Evolutionary conservation across 2,329 filamentous ascomycete species (phyloP), one percentile per base, ranked within the genome.

Genomic region (Allantophomopsis cytisporea): DNA sequence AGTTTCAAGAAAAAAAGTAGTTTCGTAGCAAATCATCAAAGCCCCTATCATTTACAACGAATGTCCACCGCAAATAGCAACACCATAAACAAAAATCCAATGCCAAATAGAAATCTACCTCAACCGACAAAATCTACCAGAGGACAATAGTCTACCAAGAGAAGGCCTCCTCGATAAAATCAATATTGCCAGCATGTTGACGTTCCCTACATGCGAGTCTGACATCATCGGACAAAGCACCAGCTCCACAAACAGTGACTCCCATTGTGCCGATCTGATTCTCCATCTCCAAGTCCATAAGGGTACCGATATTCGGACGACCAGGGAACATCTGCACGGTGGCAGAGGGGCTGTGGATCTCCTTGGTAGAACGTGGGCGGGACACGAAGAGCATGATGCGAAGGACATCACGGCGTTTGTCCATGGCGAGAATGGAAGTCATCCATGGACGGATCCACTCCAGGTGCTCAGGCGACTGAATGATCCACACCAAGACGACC

Each of bases 301-400:
- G 65, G 1, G 80, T 81, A 46, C 79, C 71, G 39, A 85, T 76
- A 55, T 86, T 84, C 14, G 81, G 81, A 49, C 81, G 69, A 13
- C 83, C 83, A 4, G 83, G 83, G 66, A 86, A 86, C 83, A 88
- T 88, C 56, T 87, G 82, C 11, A 89, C 83, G 14, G 79, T 85
- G 1, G 78, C 71, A 30, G 75, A 81, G 2, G 83, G 83, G 49
- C 76, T 83, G 63, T 85, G 80, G 39, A 87, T 86, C 59, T 87
- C 82, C 65, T 85, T 86, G 35, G 78, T 85, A 36, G 76, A 82
- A 32, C 80, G 68, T 5, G 80, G 82, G 41, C 81, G 67, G 47
- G 77, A 84, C 49, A 88, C 79, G 56, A 87, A 88, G 39, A 88
- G 72, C 63, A 85, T 73, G 57, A 88, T 83, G 47, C 79, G 76